Percentiles rank a stretch among this genome's conserved stretches.
These are phyloP conservation scores for Dimocarpus longan DNA, from an alignment of 345 rosid species.

Conservation along the genomic window DNA sequence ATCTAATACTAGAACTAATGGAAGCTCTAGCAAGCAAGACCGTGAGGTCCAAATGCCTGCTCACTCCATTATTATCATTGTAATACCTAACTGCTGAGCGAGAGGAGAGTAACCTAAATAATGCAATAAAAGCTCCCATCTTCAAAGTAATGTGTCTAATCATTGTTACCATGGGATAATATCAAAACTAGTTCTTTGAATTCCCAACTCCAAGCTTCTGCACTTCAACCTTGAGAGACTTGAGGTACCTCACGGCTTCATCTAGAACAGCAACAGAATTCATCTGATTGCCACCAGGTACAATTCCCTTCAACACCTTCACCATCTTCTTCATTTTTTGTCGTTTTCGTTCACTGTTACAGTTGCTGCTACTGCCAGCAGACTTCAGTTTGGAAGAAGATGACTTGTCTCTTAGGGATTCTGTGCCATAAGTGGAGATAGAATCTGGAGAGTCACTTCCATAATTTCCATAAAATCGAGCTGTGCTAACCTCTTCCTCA, in stretches of 20 bases:
- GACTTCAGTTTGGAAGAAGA: conserved; percentile 43
- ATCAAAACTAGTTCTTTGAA: conserved; percentile 44
- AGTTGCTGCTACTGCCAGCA: conserved; percentile 40
- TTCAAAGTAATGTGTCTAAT: not conserved
- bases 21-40: conserved; percentile 10
- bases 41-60: not conserved
- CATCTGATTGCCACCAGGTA: conserved; percentile 79
- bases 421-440: conserved; percentile 48
- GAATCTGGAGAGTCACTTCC: conserved; percentile 58
- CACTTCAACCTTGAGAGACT: conserved; percentile 77
- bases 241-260: conserved; percentile 85
- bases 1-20: not conserved
- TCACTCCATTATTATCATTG: conserved; percentile 7
- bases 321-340: conserved; percentile 80
- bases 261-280: conserved; percentile 67
- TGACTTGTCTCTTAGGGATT: conserved; percentile 33
- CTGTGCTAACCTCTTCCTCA: conserved; percentile 77
- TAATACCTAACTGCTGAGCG: conserved; percentile 15
- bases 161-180: conserved; percentile 5
- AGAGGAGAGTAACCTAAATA: conserved; percentile 2
- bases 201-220: conserved; percentile 66
- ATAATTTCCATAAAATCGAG: conserved; percentile 50
- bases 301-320: conserved; percentile 65
- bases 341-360: conserved; percentile 51
- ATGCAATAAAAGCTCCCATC: not conserved